Evolutionary conservation across 306 rosid species (phyloP).

Genomic region (Vigna nakashimae): DNA sequence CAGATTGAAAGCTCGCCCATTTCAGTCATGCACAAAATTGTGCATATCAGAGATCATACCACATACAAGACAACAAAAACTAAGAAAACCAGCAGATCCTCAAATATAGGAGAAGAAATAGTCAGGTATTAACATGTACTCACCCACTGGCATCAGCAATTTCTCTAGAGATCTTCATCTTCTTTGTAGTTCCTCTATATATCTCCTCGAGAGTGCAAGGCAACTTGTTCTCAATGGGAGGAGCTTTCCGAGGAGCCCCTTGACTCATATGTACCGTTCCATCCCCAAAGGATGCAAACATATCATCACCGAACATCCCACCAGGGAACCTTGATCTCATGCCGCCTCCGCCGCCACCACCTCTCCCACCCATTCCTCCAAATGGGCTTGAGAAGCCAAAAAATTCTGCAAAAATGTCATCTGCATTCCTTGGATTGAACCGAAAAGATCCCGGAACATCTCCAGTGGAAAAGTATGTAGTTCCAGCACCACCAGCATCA

Average conservation of each 20-base stretch:
- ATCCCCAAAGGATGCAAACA: conserved; percentile 59
- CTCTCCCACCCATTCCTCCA: conserved; percentile 71
- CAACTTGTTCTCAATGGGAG: conserved; percentile 63
- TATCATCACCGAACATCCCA: conserved; percentile 67
- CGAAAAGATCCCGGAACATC: conserved; percentile 66
- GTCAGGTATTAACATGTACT: conserved; percentile 26
- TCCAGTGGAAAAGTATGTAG: conserved; percentile 63
- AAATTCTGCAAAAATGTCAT: conserved; percentile 70
- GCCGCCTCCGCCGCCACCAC: conserved; percentile 45
- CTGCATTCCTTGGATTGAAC: conserved; percentile 73
- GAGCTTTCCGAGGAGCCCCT: conserved; percentile 58
- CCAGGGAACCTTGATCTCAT: conserved; percentile 64
- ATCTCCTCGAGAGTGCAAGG: conserved; percentile 72
- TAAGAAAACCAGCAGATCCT: background rate
- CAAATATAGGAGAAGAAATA: conserved; percentile 3
- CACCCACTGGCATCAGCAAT: conserved; percentile 65
- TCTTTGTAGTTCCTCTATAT: conserved; percentile 62
- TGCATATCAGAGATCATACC: background rate
- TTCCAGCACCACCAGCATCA: conserved; percentile 58
- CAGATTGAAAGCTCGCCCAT: conserved; percentile 16
- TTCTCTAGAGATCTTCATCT: conserved; percentile 75
- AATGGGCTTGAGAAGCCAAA: conserved; percentile 65
- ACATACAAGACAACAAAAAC: background rate
- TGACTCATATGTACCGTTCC: conserved; percentile 56
- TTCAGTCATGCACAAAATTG: conserved; percentile 11